Evolutionary conservation across 805 yeast genomes (phyloP), one percentile per base, ranked within the genome.

Genomic region (Barnettozyma wickerhamii): DNA sequence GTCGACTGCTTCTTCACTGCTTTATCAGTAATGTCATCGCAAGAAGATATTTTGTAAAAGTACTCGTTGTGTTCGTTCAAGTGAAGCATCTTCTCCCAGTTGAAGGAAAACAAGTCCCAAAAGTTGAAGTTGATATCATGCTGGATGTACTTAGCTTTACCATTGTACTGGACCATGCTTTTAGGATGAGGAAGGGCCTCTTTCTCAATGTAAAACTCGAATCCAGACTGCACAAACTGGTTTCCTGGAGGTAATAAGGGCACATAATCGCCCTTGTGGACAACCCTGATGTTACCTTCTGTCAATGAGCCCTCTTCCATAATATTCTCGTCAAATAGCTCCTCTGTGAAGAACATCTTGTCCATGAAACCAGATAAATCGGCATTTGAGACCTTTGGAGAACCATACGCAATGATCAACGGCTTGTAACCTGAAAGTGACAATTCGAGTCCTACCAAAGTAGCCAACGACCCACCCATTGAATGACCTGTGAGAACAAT

Each of bases 401-500:
- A 71, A 1, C 83, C 95, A 61, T 66, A 79, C 1, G 84, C 68
- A 18, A 82, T 59, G 1, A 84, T 73, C 33, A 73, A 56, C 0
- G 84, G 81, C n/a, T 71, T 57, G 43, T 63, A 64, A 0, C 84
- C 87, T 58, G 75, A 46, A 13, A 78, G 50, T 35, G 73, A 65
- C 31, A 80, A 64, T 52, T 84, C 93, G 17, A 79, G 65, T 0
- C 84, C 91, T 9, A 75, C 66, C 36, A 85, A 64, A 3, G 70
- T 60, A 2, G 90, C 81, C 27, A 83, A 52, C 0, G 91, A 87
- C 0, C 81, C 95, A 3, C 89, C 89, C 42, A 84, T 60, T 0
- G 95, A 85, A 59, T 85, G 95, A 0, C 95, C 95, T 0, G 79
- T 64, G 2, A 81, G 66, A 1, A 75, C 69, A 7, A 83, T 43